Base-by-base conservation (phyloP, 352 stramenopile species). In the Globisporangium cystogenes region DNA sequence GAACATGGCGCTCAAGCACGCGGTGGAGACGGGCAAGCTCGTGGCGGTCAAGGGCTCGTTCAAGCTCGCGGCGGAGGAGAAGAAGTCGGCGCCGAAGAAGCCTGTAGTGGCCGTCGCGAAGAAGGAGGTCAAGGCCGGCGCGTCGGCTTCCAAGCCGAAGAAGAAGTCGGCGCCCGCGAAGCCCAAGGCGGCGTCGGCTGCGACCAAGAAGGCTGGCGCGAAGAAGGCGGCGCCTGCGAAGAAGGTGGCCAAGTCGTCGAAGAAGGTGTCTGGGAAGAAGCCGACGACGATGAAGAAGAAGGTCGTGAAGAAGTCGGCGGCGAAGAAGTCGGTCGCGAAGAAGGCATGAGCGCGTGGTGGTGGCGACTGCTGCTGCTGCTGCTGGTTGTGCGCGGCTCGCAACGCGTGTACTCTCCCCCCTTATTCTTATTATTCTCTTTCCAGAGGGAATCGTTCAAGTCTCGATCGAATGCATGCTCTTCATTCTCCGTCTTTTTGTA, bases 21-120 rank as follows among this genome's bases (percentile, higher is more conserved):
- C 81, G 36, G 89, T 98, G 16, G 79, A 92, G 54, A 65, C 69
- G 11, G 91, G 90, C 57, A 93, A 93, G 65, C 78, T 98, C 4
- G 75, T 98, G 21, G 72, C 95, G 42, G 80, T 97, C 18, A 98
- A 98, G 76, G 82, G 79, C 49, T 97, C 89, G 39, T 98, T 96
- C 87, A 98, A 98, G 73, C 75, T 98, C 16, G 88, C 87, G 3
- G 65, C 90, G 21, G 86, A 93, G 3, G 81, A 91, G 68, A 98
- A 97, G 76, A 96, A 97, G 71, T 54, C 60, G 4, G 67, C 65
- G 8, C 74, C 63, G 0, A 59, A 57, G n/a, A 79, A 79, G 57
- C 48, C 42, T 0, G 46, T 11, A 10, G 31, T 14, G 5, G 31
- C 49, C 23, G 24, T 47, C 26, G 74, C 71, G 49, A 87, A 91